phyloP scores from a whole-genome alignment of 1,284 basidiomycete species.

The Porodaedalea pini region DNA sequence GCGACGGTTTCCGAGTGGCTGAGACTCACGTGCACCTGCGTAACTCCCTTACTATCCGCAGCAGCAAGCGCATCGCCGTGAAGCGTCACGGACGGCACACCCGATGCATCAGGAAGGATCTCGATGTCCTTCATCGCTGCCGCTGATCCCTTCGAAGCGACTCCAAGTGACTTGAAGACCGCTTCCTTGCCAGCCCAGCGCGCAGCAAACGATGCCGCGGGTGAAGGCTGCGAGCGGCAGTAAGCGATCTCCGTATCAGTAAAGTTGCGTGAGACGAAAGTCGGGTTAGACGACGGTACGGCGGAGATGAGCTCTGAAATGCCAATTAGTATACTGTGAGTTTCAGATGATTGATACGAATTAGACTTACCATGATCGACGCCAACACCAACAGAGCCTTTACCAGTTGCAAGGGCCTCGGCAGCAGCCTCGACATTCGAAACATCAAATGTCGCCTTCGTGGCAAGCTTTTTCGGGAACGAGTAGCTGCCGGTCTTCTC shows the following conservation, averaged over 20 bases:
- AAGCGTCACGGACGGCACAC: slow-evolving; percentile 72
- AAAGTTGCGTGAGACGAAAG: slow-evolving; percentile 91
- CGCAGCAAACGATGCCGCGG: slow-evolving; percentile 88
- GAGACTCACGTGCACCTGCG: slow-evolving; percentile 78
- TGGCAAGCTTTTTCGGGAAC: slow-evolving; percentile 66
- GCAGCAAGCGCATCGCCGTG: slow-evolving; percentile 80
- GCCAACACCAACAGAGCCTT: slow-evolving; percentile 67
- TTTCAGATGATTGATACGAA: background rate
- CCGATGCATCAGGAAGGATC: slow-evolving; percentile 73
- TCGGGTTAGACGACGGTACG: slow-evolving; percentile 87
- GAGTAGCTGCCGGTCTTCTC: slow-evolving; percentile 82
- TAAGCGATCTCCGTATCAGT: slow-evolving; percentile 86
- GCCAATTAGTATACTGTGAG: slow-evolving; percentile 16
- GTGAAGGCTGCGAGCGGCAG: slow-evolving; percentile 85
- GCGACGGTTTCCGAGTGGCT: slow-evolving; percentile 88
- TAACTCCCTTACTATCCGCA: slow-evolving; percentile 73
- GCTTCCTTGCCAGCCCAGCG: slow-evolving; percentile 99
- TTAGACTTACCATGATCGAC: slow-evolving; percentile 72
- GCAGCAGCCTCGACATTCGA: slow-evolving; percentile 68
- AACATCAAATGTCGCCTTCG: slow-evolving; percentile 49
- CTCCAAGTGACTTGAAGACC: slow-evolving; percentile 95
- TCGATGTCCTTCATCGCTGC: slow-evolving; percentile 97
- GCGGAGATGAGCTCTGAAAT: slow-evolving; percentile 83
- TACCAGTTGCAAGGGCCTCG: slow-evolving; percentile 46
- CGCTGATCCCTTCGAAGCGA: slow-evolving; percentile 86